Evolutionary conservation across 2,329 filamentous ascomycete species (phyloP), one percentile per base, ranked within the genome.

Genomic region (Nigrograna mackinnonii): DNA sequence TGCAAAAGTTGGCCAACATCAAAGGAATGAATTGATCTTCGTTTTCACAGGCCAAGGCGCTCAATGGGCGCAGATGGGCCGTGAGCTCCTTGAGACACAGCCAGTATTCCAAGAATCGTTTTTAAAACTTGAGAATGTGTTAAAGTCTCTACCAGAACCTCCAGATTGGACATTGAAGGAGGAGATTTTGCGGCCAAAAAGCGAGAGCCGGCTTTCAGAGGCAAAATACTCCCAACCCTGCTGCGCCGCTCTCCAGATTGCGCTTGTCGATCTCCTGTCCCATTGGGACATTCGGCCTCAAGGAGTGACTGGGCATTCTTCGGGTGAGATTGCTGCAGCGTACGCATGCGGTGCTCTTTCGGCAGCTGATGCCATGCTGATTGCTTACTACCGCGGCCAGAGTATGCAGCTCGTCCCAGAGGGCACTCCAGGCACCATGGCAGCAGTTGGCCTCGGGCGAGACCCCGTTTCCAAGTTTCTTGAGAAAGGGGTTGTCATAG

Each of bases 41-140:
- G 56, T 73, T 1, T 73, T 74, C 47, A 72, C 68, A 0, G 72
- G 72, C 2, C 72, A 74, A 39, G 72, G 72, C 13, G 69, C 70
- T 0, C 71, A 74, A 24, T 74, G 68, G 67, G 35, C 49, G 0
- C 50, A 53, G 0, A 74, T 73, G 70, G 69, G 70, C 7, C 43
- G 45, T 2, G 60, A 69, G 21, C 53, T 74, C 1, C 22, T 70
- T 3, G 11, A 33, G 11, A 2, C n/a, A 6, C 11, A 43, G n/a
- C 11, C 21, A 18, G 28, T 41, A 2, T 39, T 41, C 22, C 21
- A n/a, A 14, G 12, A 42, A 17, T 11, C 13, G 26, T 22, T 46
- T 16, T 13, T n/a, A 20, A 6, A n/a, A n/a, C 18, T 44, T 3
- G 37, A 38, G 16, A 22, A 20, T 3, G 11, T 14, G 4, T 18